Evolutionary conservation across 495 filamentous ascomycete species (phyloP), one percentile per base, ranked within the genome.

Genomic region (Penicillium canariense): DNA sequence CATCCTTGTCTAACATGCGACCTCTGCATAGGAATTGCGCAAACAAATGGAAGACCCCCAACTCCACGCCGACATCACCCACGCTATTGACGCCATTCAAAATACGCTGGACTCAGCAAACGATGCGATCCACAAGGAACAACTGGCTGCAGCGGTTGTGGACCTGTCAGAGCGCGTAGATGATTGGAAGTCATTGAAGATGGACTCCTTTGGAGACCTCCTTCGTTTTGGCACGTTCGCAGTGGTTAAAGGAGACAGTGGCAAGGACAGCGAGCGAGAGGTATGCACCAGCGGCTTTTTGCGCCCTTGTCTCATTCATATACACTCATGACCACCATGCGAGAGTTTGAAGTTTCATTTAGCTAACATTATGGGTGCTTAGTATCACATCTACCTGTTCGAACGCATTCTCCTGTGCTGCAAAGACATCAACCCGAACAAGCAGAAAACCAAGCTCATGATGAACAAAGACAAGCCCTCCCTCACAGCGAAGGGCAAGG

Each of bases 371-470:
- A 38, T 52, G 43, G 54, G 50, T 27, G 59, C 30, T 65, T 50
- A 97, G 90, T 98, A 97, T 68, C 91, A 94, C 63, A 96, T 98
- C 48, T 98, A 96, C 70, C 84, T 98, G 27, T 98, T 98, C 68
- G 89, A 97, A 68, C 86, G 84, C 56, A 98, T 98, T 47, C 80
- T 98, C 18, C 84, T 98, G 20, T 98, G 94, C 63, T 98, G 94
- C 85, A 98, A 97, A 75, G 94, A 98, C 63, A 79, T 93, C 38
- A 87, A 88, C 48, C 86, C 88, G 3, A 89, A 87, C 64, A 97
- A 97, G 73, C 87, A 81, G 69, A 89, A 90, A 63, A 82, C 83
- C 38, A 90, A 87, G 59, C 67, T 85, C 53, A 81, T 86, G 55
- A 76, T 80, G 40, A 77, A 72, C 56, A 87, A 86, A 72, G 74